These are phyloP conservation scores for Taphrina flavorubra DNA, from an alignment of 1,139 yeast species.

Conservation along the genomic window DNA sequence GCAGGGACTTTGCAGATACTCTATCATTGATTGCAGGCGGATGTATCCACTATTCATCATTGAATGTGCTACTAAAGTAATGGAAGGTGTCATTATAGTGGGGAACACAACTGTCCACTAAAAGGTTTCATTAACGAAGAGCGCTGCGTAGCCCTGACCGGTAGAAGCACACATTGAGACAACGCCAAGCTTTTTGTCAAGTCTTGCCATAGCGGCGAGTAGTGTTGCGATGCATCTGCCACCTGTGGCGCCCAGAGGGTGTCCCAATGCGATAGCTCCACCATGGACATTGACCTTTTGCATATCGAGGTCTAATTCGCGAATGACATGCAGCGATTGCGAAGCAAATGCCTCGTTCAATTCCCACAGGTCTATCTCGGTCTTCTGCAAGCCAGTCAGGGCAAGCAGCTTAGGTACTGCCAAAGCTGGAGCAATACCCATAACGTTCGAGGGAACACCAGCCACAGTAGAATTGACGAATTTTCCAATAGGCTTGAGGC, in stretches of 20 bases:
- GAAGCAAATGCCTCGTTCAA: conserved; percentile 97
- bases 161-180: conserved; percentile 98
- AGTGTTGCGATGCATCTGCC: conserved; percentile 92
- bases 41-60: no score
- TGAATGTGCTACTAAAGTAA: no score
- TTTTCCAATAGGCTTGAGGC: conserved; percentile 71
- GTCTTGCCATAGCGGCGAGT: conserved; percentile 70
- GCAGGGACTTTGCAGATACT: no score
- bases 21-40: no score
- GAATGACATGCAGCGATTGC: conserved; percentile 82
- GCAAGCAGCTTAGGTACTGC: conserved; percentile 84
- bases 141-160: conserved; percentile 92
- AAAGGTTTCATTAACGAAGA: conserved; percentile 16
- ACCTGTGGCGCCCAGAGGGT: conserved; percentile 94
- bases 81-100: no score
- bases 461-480: conserved; percentile 75
- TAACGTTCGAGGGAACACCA: conserved; percentile 94
- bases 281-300: conserved; percentile 87
- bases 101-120: not conserved
- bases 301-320: conserved; percentile 66
- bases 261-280: conserved; percentile 96
- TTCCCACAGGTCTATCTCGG: conserved; percentile 77
- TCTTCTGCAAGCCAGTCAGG: conserved; percentile 65
- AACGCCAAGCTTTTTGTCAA: conserved; percentile 79
- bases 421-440: conserved; percentile 96